phyloP scores from a whole-genome alignment of 208 protist species.

The Naegleria gruberi region DNA sequence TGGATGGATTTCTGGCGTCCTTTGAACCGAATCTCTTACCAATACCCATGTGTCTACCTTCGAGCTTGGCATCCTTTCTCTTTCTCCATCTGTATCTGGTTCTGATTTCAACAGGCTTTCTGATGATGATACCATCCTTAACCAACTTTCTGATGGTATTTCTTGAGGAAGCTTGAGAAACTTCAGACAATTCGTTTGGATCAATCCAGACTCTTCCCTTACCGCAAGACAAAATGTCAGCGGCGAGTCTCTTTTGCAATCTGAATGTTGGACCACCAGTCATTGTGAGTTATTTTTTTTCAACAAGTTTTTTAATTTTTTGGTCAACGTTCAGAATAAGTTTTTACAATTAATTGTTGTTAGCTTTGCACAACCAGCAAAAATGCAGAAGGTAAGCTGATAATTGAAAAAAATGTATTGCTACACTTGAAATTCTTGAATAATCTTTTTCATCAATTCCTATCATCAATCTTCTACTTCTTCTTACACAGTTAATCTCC shows the following conservation, averaged over 20 bases:
- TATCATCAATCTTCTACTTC: no score
- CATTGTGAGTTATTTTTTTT: background rate
- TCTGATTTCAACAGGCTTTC: conserved; percentile 84
- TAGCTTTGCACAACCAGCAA: no score
- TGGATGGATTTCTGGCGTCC: conserved; percentile 92
- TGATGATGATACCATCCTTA: conserved; percentile 93
- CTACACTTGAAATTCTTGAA: no score
- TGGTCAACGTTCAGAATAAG: no score
- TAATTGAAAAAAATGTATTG: no score
- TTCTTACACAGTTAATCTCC: no score
- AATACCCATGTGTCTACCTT: conserved; percentile 78
- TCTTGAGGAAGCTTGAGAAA: conserved; percentile 93
- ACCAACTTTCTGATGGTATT: conserved; percentile 90
- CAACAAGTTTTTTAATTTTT: background rate
- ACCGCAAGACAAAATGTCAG: conserved; percentile 95
- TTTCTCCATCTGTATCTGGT: conserved; percentile 82
- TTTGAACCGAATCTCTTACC: conserved; percentile 92
- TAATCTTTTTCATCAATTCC: no score
- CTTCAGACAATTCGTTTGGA: conserved; percentile 92
- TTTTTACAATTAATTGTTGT: no score
- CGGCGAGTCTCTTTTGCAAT: conserved; percentile 94
- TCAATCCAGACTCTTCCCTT: conserved; percentile 93
- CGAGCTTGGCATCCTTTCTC: conserved; percentile 77
- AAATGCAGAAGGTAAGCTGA: no score
- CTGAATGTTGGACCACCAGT: conserved; percentile 45